Evolutionary conservation across 2,329 filamentous ascomycete species (phyloP), one percentile per base, ranked within the genome.

Genomic region (Hypoxylon sp.): DNA sequence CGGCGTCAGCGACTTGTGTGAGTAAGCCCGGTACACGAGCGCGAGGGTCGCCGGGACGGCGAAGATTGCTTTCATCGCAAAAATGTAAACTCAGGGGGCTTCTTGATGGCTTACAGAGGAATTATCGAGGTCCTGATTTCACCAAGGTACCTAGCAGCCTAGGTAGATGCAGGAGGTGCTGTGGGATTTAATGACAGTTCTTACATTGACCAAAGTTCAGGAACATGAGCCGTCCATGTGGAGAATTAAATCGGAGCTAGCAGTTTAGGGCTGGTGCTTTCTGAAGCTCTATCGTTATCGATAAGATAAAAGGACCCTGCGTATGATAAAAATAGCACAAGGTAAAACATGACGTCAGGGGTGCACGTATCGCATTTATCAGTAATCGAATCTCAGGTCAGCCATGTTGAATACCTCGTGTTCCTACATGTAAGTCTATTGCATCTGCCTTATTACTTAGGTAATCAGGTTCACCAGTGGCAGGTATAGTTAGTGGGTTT

Each of bases 1-100:
- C 0, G 91, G 88, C 0, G 95, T 98, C 42, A 99, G 86, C 24
- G 91, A 94, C 62, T 92, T 91, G 74, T 89, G 90, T 51, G 86
- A 89, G 81, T 88, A 88, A 35, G 92, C 91, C 66, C 92, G 87
- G 74, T 88, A 88, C 61, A 91, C 83, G 72, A 94, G 85, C 66
- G 84, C 84, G 66, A 86, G 73, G 14, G 86, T 91, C 50, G 84
- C 84, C 51, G 89, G 88, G 13, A 85, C 80, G 11, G 89, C 88
- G 73, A 89, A 84, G 54, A 84, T 80, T 55, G 84, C 80, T 77
- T 86, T 88, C 89, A 91, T 91, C 52, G 59, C 78, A 71, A 52
- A 22, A 52, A 35, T 4, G 5, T 29, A 0, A 26, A 29, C 5
- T 14, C 14, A n/a, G 17, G 5, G 5, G 14, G 9, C n/a, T 14